Evolutionary conservation across 1,139 yeast genomes (phyloP).

Genomic region (Yamadazyma blattariae): DNA sequence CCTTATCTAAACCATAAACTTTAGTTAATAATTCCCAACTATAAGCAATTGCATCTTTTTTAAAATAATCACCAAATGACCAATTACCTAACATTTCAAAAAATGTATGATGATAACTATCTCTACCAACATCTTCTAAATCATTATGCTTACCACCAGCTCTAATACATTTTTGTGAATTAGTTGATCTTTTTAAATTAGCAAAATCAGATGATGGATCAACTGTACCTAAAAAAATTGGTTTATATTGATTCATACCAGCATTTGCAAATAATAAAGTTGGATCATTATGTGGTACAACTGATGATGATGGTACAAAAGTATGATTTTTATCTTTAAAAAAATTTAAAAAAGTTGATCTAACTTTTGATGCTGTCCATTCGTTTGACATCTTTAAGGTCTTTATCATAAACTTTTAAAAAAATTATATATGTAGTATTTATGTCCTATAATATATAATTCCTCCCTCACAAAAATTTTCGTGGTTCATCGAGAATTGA

Average conservation of each 20-base stretch:
- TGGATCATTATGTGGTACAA: conserved; percentile 97
- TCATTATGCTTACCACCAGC: conserved; percentile 99
- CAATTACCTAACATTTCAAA: conserved; percentile 99
- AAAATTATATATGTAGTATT: not conserved
- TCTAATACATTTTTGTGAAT: conserved; percentile 97
- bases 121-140: conserved; percentile 97
- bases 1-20: conserved; percentile 74
- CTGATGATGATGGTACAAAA: conserved; percentile 89
- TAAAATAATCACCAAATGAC: conserved; percentile 99
- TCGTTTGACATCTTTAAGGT: conserved; percentile 21
- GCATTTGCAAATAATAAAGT: conserved; percentile 94
- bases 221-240: conserved; percentile 93
- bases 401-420: conserved; percentile 5
- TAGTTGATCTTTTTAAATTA: conserved; percentile 80
- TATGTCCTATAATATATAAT: too few relatives aligned
- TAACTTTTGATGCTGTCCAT: conserved; percentile 76
- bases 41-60: conserved; percentile 83
- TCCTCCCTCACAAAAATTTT: conserved; percentile 1
- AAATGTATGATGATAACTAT: conserved; percentile 96
- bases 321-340: conserved; percentile 67
- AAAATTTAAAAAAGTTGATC: conserved; percentile 80
- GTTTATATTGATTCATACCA: conserved; percentile 98
- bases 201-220: conserved; percentile 91
- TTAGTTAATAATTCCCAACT: conserved; percentile 90
- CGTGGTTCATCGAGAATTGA: conserved; percentile 2